phyloP scores from a whole-genome alignment of 1,284 basidiomycete species.

The Apiotrichum porosum region DNA sequence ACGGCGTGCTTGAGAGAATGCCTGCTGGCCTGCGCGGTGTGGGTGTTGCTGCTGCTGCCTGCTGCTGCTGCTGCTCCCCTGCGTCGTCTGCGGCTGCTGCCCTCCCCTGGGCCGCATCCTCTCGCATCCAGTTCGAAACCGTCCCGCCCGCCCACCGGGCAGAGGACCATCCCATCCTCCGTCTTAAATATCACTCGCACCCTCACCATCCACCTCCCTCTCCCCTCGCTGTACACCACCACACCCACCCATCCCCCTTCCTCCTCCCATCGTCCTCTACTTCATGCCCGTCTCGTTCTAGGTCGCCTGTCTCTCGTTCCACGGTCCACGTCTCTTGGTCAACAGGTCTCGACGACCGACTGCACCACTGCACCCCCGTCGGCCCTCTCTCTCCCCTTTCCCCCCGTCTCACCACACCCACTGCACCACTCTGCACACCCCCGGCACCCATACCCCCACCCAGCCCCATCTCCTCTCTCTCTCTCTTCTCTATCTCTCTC shows the following conservation, averaged over 20 bases:
- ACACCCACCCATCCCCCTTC: slow-evolving; percentile 11
- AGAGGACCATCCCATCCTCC: neutral
- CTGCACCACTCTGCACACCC: neutral
- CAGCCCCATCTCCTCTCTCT: neutral
- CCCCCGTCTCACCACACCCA: too few relatives aligned
- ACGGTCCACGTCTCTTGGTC: neutral
- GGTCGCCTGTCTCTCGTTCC: slow-evolving; percentile 1
- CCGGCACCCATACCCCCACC: too few relatives aligned
- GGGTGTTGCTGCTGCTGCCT: too few relatives aligned
- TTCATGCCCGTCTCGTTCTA: neutral
- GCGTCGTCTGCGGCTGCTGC: too few relatives aligned
- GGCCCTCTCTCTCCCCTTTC: neutral
- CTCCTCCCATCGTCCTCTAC: neutral
- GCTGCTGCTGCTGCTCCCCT: too few relatives aligned
- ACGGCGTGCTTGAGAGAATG: too few relatives aligned
- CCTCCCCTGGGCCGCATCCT: neutral
- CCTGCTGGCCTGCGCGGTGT: too few relatives aligned
- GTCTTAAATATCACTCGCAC: neutral
- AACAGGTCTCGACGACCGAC: slow-evolving; percentile 2
- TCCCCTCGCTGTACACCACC: neutral
- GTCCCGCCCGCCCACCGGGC: slow-evolving; percentile 9
- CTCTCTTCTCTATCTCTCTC: neutral
- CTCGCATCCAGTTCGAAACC: slow-evolving; percentile 17
- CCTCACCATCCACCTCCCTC: too few relatives aligned
- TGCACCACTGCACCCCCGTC: neutral